Conservation (phyloP, 2,329 filamentous ascomycete species). For the Scortechinia acanthostroma region DNA sequence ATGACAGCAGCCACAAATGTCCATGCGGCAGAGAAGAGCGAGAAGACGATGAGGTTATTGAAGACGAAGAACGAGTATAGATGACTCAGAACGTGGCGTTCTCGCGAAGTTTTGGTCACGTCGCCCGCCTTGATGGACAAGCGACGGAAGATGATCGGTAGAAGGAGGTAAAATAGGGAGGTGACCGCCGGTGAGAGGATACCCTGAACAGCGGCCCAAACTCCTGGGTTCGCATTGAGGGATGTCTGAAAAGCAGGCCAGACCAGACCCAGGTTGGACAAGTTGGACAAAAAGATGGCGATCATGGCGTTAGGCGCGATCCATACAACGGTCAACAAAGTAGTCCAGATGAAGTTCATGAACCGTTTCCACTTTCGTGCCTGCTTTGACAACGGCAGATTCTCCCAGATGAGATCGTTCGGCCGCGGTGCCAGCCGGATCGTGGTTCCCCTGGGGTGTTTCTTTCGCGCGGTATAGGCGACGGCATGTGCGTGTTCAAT, state of each 20-base stretch:
- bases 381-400: slow-evolving; percentile 67
- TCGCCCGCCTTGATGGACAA: slow-evolving; percentile 80
- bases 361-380: slow-evolving; percentile 67
- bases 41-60: slow-evolving; percentile 94
- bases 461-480: slow-evolving; percentile 73
- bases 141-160: slow-evolving; percentile 86
- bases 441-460: slow-evolving; percentile 72
- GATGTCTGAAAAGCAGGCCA: slow-evolving; percentile 70
- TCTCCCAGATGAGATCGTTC: slow-evolving; percentile 93
- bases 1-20: slow-evolving; percentile 63
- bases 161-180: slow-evolving; percentile 76
- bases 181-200: slow-evolving; percentile 80
- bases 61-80: slow-evolving; percentile 94
- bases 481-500: slow-evolving; percentile 84
- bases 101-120: slow-evolving; percentile 82
- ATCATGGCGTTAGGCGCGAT: slow-evolving; percentile 90
- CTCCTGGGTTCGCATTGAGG: slow-evolving; percentile 50
- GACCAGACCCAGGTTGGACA: slow-evolving; percentile 71
- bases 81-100: slow-evolving; percentile 83
- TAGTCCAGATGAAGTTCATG: slow-evolving; percentile 78
- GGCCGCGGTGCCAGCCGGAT: slow-evolving; percentile 77
- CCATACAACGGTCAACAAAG: slow-evolving; percentile 75
- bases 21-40: slow-evolving; percentile 80
- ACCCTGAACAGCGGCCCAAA: slow-evolving; percentile 89
- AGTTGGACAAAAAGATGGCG: slow-evolving; percentile 83